Base-by-base conservation (phyloP, 2,329 filamentous ascomycete genomes). In the Fusarium sp. region DNA sequence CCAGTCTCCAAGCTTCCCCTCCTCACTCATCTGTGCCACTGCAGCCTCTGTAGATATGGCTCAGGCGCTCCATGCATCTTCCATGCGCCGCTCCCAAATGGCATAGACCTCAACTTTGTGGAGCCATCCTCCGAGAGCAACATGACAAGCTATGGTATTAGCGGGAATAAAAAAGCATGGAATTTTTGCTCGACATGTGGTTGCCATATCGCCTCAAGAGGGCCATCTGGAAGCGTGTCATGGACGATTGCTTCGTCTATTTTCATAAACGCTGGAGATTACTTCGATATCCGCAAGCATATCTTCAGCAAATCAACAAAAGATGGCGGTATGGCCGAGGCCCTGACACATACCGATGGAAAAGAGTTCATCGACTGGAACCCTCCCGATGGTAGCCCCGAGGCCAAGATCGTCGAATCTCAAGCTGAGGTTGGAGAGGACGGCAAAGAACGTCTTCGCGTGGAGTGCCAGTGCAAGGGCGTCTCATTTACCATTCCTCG, bases 181-280 rank as follows among this genome's bases (percentile, higher is more conserved):
- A 76, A 80, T 62, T 84, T 84, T 61, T 85, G 83, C 73, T 77
- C 75, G 14, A 80, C 79, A 0, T 84, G 83, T 56, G 81, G 83
- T 48, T 80, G 80, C 52, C 82, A 84, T 57, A 74, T 83, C n/a
- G 78, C 78, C 5, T 77, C 80, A 49, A 68, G 76, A 19, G 77
- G 22, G 50, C 78, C 3, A 68, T 73, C 19, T 20, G 60, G 48
- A n/a, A 71, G 75, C 5, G 71, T 71, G 20, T 66, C 75, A 13
- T 84, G 82, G 82, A 75, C 75, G 4, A 65, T 80, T 6, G 75
- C 81, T 1, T 76, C 77, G 0, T 80, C 80, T 47, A 78, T 83
- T 15, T 82, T 84, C 35, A 61, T 71, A 9, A 75, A 79, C 39
- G 73, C 77, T 7, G 72, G 74, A 6, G 71, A 77, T 6, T 72